Base-by-base conservation (phyloP, 495 filamentous ascomycete genomes). In the Tuber melanosporum region DNA sequence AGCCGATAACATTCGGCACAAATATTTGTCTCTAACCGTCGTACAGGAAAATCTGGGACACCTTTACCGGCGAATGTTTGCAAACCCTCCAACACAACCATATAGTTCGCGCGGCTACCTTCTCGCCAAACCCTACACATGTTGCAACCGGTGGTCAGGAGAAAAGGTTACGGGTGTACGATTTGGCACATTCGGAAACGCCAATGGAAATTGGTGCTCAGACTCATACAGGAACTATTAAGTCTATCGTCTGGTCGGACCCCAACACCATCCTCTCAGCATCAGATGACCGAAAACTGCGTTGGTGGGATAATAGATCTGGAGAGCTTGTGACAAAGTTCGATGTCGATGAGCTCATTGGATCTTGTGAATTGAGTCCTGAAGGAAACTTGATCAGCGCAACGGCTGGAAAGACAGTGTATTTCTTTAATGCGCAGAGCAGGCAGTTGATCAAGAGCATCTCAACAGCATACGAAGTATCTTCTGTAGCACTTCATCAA, bases 101-200 rank as follows among this genome's bases (percentile, higher is more conserved):
- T 84, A 97, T 99, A 79, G 94, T 97, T 77, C 93, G 95, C 73
- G 92, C 96, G 10, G 90, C 97, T 46, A 94, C 94, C 15, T 97
- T 98, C 79, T 92, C 94, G 41, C 89, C 90, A n/a, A 90, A 89
- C 66, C 90, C 91, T 71, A 89, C 92, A 39, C 89, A 98, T 71
- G 83, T 91, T 72, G 95, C 95, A 32, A 98, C 95, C 4, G 95
- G 95, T 71, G 95, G 95, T 36, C 91, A 91, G 83, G 95, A 99
- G 85, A 97, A 97, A 88, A 98, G 96, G 85, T 89, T 99, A 47
- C 92, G 95, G 72, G 92, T 99, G 75, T 99, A 94, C 84, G 96
- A 98, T 80, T 85, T 99, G 15, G 89, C 89, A 26, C 71, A 45
- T 44, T 45, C 76, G 80, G 71, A 85, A 74, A 52, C 77, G 74